Base-by-base conservation (phyloP, 257 asterid species). In the Primulina tabacum region DNA sequence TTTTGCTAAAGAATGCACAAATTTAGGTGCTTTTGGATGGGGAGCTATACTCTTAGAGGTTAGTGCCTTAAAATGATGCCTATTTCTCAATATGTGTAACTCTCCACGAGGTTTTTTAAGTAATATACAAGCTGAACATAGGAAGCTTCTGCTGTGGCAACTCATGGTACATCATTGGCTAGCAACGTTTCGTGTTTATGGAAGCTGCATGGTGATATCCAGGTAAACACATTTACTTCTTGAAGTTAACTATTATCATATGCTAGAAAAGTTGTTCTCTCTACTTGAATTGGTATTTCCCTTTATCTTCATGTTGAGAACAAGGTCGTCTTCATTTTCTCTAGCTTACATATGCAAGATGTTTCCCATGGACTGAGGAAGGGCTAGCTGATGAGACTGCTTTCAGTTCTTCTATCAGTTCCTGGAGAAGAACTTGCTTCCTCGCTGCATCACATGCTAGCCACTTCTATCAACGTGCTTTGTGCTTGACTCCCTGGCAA, bases 161-260 rank as follows among this genome's bases (percentile, higher is more conserved):
- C 73, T 62, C 73, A 65, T 37, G 78, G 92, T 74, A 82, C 92
- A 67, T 76, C 84, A 35, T 80, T 91, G 69, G 86, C 86, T 67
- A 84, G 89, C 62, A 89, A 85, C 78, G 75, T 86, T 50, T 86
- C 99, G 59, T 89, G 95, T 71, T 73, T 83, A 60, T 94, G 99
- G 99, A 94, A 94, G 89, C 86, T 94, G 73, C 95, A 81, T 67
- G 99, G 99, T 67, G 99, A 94, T 75, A 91, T 94, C 79, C 92
- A 90, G 97, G 99, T 94, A 81, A 47, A 28, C 68, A 2, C 20
- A n/a, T 62, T 59, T 38, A 30, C 69, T 28, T 26, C 20, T 64
- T 65, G 60, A 20, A 69, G 38, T 47, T 43, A 60, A 21, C 7
- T 53, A 8, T 66, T 55, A 60, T 29, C 67, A 65, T 64, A 32